A percentile compares a stretch with the other conserved stretches of the same genome.
Conservation (phyloP, 192 early-diverging fungal genomes). For the Podila horticola region DNA sequence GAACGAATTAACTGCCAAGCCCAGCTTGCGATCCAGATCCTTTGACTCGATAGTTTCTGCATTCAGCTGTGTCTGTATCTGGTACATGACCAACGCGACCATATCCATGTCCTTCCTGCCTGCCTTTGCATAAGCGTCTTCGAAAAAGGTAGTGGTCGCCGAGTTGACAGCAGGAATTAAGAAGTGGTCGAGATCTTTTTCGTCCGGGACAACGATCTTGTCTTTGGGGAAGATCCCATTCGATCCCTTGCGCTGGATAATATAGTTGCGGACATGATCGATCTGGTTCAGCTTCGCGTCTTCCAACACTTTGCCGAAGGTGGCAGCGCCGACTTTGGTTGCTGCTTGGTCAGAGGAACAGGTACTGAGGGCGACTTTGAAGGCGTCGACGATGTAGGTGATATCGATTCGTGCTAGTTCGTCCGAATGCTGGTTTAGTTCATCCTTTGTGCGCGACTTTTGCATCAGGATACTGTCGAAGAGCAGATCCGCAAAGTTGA, state of each 20-base stretch:
- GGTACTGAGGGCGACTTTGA: background rate
- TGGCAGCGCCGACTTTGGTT: background rate
- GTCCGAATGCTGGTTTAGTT: background rate
- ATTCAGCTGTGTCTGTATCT: background rate
- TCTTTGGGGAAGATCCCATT: background rate
- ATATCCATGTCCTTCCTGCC: background rate
- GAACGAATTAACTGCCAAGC: background rate
- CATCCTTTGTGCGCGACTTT: background rate
- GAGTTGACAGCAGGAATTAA: background rate
- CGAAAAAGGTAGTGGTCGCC: background rate
- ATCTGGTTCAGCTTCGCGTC: background rate
- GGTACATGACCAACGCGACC: background rate
- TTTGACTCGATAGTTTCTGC: background rate
- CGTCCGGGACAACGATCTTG: background rate
- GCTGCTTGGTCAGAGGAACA: background rate
- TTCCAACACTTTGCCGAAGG: background rate
- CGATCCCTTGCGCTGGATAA: background rate
- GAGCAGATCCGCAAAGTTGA: background rate
- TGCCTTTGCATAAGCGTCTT: background rate
- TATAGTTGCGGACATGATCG: background rate
- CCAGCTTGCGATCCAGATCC: background rate
- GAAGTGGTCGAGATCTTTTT: background rate
- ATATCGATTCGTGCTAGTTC: background rate
- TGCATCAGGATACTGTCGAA: constrained; percentile 17
- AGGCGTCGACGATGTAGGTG: background rate